Conservation (phyloP, 202 grass and related monocot species). For the Saccharum hybrid region DNA sequence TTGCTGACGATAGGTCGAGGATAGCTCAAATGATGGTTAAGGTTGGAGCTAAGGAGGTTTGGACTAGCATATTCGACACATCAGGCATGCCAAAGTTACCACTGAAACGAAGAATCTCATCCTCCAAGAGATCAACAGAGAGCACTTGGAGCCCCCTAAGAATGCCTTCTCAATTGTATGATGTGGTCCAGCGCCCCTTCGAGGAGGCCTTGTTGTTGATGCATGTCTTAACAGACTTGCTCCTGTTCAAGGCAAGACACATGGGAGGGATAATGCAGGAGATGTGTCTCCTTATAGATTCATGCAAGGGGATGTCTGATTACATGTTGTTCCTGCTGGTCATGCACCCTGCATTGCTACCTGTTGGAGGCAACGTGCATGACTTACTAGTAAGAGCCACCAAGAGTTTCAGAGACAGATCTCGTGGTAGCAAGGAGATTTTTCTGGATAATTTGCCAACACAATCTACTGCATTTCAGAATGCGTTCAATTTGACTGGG, state of each 20-base stretch:
- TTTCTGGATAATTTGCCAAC: background rate
- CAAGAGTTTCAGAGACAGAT: background rate
- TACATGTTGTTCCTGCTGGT: constrained; percentile 2
- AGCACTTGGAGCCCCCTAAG: background rate
- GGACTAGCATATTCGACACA: constrained; percentile 7
- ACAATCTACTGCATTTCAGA: background rate
- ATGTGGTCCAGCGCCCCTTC: background rate
- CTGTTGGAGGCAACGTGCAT: constrained; percentile 1
- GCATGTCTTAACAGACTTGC: constrained; percentile 10
- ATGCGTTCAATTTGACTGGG: background rate
- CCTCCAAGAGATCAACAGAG: background rate
- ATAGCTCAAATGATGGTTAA: constrained; percentile 2
- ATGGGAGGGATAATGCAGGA: background rate
- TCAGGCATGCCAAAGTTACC: constrained; percentile 7
- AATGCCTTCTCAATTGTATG: background rate
- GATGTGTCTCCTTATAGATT: background rate
- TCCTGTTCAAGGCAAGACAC: background rate
- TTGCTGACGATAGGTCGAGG: background rate
- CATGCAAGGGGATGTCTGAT: background rate
- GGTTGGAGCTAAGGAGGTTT: constrained; percentile 7
- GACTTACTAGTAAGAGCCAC: constrained; percentile 1
- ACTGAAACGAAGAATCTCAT: background rate
- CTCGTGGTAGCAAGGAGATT: background rate
- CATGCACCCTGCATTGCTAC: background rate
- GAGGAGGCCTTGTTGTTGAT: constrained; percentile 1